These are phyloP conservation scores for Candida ascalaphidarum DNA, from an alignment of 805 yeast genomes.

Conservation along the genomic window DNA sequence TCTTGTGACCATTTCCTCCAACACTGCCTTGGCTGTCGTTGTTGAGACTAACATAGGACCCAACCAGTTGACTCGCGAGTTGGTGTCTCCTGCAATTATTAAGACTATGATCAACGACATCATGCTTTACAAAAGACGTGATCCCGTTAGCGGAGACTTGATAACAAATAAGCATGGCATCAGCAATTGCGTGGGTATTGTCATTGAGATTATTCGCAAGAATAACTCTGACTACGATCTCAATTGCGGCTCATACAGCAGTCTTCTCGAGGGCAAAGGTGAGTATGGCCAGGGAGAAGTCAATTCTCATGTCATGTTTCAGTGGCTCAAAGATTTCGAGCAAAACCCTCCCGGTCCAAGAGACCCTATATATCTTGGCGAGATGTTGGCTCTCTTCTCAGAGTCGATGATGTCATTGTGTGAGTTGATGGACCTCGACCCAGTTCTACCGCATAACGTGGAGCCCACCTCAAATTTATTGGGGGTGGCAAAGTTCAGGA, in stretches of 20 bases:
- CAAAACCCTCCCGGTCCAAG: constrained; percentile 89
- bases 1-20: constrained; percentile 87
- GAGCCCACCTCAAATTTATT: constrained; percentile 35
- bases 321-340: constrained; percentile 45
- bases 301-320: constrained; percentile 33
- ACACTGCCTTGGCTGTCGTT: constrained; percentile 58
- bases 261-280: constrained; percentile 34
- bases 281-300: constrained; percentile 27
- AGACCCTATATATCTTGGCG: constrained; percentile 90
- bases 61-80: constrained; percentile 83
- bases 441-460: constrained; percentile 11
- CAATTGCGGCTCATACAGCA: constrained; percentile 74
- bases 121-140: constrained; percentile 32
- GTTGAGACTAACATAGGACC: constrained; percentile 94
- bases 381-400: constrained; percentile 70
- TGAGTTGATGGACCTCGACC: constrained; percentile 40
- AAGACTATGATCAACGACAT: constrained; percentile 64
- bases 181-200: constrained; percentile 89
- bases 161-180: constrained; percentile 71
- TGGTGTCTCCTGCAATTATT: constrained; percentile 70
- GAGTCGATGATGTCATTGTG: constrained; percentile 65
- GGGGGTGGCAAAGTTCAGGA: constrained; percentile 82
- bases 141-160: constrained; percentile 2
- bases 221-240: constrained; percentile 94
- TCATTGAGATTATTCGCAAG: constrained; percentile 89